Conservation (phyloP, 2,329 filamentous ascomycete species). For the Xylariaceae sp. region DNA sequence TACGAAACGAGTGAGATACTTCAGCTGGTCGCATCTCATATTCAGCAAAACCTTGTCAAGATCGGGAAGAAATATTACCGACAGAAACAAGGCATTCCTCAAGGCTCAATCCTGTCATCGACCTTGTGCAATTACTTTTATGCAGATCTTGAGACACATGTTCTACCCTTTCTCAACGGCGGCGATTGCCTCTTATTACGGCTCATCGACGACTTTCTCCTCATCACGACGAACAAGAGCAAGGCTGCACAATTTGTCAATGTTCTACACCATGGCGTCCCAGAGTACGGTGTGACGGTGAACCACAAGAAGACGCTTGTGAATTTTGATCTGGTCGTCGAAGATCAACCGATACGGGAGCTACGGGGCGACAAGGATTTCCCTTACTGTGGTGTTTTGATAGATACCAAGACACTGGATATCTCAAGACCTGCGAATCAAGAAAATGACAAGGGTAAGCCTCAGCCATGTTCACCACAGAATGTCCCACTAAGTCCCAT, state of each 20-base stretch:
- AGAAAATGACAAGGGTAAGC: conserved; percentile 50
- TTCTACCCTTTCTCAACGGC: conserved; percentile 63
- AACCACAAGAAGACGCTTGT: conserved; percentile 76
- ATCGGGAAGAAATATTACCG: conserved; percentile 86
- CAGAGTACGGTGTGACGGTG: conserved; percentile 76
- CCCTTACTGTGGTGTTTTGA: conserved; percentile 82
- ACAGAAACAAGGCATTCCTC: conserved; percentile 86
- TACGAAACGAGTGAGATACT: conserved; percentile 61
- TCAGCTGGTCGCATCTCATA: conserved; percentile 71
- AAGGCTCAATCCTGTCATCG: conserved; percentile 85
- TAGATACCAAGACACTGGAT: conserved; percentile 72
- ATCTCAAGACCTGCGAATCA: conserved; percentile 54
- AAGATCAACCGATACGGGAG: conserved; percentile 50
- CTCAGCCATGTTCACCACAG: conserved; percentile 30
- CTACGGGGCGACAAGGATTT: conserved; percentile 52
- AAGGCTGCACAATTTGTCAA: conserved; percentile 73
- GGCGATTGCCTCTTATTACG: conserved; percentile 68
- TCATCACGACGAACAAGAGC: conserved; percentile 69
- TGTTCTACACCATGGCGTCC: conserved; percentile 75
- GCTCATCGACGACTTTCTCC: conserved; percentile 88
- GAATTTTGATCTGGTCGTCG: conserved; percentile 71
- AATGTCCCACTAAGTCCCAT: conserved; percentile 15
- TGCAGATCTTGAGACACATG: conserved; percentile 72
- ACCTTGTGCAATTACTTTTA: conserved; percentile 96
- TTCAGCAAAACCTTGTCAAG: conserved; percentile 81